These are phyloP conservation scores for Aspergillus terreus DNA, from an alignment of 2,329 filamentous ascomycete genomes.

Conservation along the genomic window DNA sequence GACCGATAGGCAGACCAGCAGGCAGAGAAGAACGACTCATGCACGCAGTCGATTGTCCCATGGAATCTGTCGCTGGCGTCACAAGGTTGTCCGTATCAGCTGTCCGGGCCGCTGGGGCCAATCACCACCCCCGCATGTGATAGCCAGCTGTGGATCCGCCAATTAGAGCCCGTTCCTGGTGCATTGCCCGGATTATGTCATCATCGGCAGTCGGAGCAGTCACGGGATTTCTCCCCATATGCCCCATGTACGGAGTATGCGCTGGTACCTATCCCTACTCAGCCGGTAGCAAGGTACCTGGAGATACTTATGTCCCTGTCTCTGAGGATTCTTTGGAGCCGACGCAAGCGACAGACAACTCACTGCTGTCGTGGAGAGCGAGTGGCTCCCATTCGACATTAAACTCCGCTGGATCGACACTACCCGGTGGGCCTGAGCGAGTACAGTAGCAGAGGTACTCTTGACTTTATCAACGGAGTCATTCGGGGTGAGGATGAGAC, in stretches of 20 bases:
- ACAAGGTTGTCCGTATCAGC: constrained; percentile 21
- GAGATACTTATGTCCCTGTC: not conserved
- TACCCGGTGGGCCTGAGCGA: constrained; percentile 5
- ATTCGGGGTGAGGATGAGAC: too few species aligned
- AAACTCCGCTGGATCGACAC: constrained; percentile 10
- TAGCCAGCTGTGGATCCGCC: not conserved
- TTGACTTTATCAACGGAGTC: too few species aligned
- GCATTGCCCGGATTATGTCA: constrained; percentile 11
- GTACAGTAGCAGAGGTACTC: too few species aligned
- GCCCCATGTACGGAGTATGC: not conserved
- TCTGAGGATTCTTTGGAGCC: too few species aligned
- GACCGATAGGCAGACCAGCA: constrained; percentile 11
- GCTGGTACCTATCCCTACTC: not conserved
- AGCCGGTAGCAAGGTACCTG: not conserved
- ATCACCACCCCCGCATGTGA: constrained; percentile 19
- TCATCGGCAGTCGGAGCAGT: not conserved
- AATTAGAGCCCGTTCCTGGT: constrained; percentile 5
- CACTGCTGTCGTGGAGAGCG: constrained; percentile 8
- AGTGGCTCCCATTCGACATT: constrained; percentile 10
- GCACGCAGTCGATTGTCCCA: not conserved
- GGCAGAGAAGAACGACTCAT: constrained; percentile 3
- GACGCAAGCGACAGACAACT: too few species aligned
- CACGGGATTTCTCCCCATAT: too few species aligned
- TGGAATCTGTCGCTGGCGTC: constrained; percentile 17
- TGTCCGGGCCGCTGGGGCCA: constrained; percentile 9